These are phyloP conservation scores for Ilyonectria mors-panacis DNA, from an alignment of 2,329 filamentous ascomycete species.

Conservation along the genomic window DNA sequence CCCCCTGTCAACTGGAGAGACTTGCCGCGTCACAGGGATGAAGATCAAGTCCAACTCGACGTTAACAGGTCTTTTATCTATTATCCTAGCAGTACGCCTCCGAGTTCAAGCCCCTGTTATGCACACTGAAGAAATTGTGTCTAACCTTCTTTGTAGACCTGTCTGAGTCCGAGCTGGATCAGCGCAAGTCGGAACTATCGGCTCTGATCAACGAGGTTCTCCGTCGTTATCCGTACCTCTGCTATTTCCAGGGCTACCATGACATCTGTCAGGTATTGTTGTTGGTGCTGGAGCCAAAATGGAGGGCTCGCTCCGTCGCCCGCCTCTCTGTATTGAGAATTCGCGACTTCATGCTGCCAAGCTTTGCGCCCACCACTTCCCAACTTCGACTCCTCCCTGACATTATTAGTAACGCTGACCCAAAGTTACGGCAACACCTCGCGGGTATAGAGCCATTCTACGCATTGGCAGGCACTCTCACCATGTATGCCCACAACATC, in stretches of 20 bases:
- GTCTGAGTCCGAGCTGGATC: conserved; percentile 76
- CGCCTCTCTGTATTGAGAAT: conserved; percentile 93
- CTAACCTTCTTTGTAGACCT: conserved; percentile 65
- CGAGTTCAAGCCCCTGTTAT: not conserved
- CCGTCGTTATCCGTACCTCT: conserved; percentile 84
- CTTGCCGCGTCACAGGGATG: conserved; percentile 85
- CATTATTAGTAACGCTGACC: conserved; percentile 81
- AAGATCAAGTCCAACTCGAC: conserved; percentile 92
- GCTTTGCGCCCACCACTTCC: conserved; percentile 82
- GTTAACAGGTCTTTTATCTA: conserved; percentile 98
- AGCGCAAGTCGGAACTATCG: conserved; percentile 83
- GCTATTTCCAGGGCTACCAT: conserved; percentile 98
- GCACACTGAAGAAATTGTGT: conserved; percentile 41
- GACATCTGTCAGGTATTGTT: conserved; percentile 98
- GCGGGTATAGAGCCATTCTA: conserved; percentile 88
- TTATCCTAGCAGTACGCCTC: conserved; percentile 81
- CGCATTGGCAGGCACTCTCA: conserved; percentile 92
- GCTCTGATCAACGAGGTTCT: conserved; percentile 86
- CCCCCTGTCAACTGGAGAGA: conserved; percentile 65
- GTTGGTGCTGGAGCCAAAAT: conserved; percentile 79
- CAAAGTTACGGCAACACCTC: conserved; percentile 81
- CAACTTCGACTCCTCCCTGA: conserved; percentile 92
- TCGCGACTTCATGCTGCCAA: conserved; percentile 97
- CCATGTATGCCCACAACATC: conserved; percentile 97
- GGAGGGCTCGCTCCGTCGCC: conserved; percentile 76